Evolutionary conservation across 1,284 basidiomycete genomes (phyloP), one percentile per base, ranked within the genome.

Genomic region (Mycosarcoma maydis): DNA sequence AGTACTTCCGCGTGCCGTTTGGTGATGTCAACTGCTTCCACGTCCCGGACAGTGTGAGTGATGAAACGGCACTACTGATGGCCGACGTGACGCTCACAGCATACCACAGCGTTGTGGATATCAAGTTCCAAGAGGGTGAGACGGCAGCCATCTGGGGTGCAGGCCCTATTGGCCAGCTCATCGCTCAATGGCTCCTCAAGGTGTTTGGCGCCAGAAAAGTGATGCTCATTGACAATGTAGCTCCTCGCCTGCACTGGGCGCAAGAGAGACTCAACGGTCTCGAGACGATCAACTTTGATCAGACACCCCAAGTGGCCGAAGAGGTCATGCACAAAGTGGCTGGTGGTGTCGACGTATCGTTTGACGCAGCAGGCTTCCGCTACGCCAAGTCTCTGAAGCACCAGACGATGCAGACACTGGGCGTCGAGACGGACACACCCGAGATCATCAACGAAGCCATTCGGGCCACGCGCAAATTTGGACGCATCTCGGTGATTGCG

Each of bases 401-500:
- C 83, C 89, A 88, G 76, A 84, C 88, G 33, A 87, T 90, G 82
- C 89, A 89, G 81, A 77, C 86, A 11, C 82, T 90, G 34, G 88
- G 89, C 85, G 85, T 91, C 32, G 90, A 92, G 83, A 92, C 89
- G 0, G 90, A 92, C 74, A 87, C 87, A 0, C 84, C 87, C 3
- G 90, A 92, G 80, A 90, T 86, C 5, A 83, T 88, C 59, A 91
- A 82, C 72, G 89, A 90, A 80, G 87, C 87, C 85, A 85, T 90
- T 56, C 82, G 86, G 40, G 84, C 87, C 6, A 87, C 87, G 9
- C 83, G 85, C 65, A 90, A 90, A 82, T 37, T 41, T 40, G 72
- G 69, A 6, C 58, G 65, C 32, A 72, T 74, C 49, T 30, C 51
- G 5, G 62, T 72, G 16, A 58, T 65, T 13, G 72, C 72, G 20